A percentile compares a stretch with the other conserved stretches of the same genome.
These are phyloP conservation scores for Fusarium paranaense DNA, from an alignment of 2,329 filamentous ascomycete species.

Conservation along the genomic window DNA sequence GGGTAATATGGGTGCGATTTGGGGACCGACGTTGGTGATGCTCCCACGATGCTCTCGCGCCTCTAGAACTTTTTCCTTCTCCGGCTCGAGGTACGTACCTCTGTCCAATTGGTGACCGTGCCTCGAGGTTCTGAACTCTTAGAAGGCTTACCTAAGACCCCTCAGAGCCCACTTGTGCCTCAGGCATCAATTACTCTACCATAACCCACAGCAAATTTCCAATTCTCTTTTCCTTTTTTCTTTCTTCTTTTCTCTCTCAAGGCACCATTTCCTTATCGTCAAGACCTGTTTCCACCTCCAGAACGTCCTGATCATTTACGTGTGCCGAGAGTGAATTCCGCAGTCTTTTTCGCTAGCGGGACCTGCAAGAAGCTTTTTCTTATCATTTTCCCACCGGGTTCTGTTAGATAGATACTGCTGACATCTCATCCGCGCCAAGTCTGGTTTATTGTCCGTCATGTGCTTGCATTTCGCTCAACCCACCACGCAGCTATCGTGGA, in stretches of 20 bases:
- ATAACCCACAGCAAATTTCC: conserved; percentile 23
- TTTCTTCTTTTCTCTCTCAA: conserved; percentile 57
- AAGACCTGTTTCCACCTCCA: conserved; percentile 76
- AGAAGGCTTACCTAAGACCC: conserved; percentile 5
- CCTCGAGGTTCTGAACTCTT: background rate
- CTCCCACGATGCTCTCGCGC: conserved; percentile 27
- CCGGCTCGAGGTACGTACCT: conserved; percentile 39
- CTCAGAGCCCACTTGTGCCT: conserved; percentile 32
- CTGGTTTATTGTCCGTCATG: background rate
- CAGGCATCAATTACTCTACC: conserved; percentile 36
- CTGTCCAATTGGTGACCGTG: background rate
- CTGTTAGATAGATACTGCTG: conserved; percentile 97
- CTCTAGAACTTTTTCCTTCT: conserved; percentile 45
- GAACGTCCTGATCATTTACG: conserved; percentile 90
- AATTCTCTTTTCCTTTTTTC: conserved; percentile 44
- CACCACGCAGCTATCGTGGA: background rate
- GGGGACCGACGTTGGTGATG: conserved; percentile 26
- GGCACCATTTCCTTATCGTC: conserved; percentile 97
- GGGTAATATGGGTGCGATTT: conserved; percentile 7
- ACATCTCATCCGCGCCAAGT: conserved; percentile 63
- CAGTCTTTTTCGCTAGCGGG: conserved; percentile 99
- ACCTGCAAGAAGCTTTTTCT: conserved; percentile 68
- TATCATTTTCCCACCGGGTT: conserved; percentile 73
- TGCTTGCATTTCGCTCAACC: conserved; percentile 40
- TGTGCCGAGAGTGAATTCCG: conserved; percentile 83